Conservation (phyloP, 2,329 filamentous ascomycete species). For the Microdochium bolleyi region DNA sequence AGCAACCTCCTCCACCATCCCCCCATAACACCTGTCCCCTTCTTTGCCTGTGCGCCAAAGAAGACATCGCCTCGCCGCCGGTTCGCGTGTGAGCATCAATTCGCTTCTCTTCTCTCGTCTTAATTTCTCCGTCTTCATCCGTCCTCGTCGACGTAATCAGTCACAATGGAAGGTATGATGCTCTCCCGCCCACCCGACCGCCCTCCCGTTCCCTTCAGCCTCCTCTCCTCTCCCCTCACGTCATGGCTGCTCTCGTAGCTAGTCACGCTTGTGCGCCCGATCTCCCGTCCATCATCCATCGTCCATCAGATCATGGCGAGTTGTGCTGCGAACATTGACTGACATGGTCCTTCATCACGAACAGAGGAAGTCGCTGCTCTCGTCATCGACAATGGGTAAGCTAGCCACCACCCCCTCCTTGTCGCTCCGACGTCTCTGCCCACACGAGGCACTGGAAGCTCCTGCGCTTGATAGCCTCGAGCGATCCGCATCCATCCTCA, state of each 20-base stretch:
- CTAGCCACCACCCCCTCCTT: slow-evolving; percentile 27
- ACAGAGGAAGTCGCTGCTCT: slow-evolving; percentile 99
- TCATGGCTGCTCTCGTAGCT: slow-evolving; percentile 3
- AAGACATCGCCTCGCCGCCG: background rate
- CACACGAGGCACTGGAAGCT: background rate
- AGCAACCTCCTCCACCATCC: background rate
- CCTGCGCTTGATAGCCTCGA: background rate
- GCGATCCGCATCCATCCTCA: background rate
- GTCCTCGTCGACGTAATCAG: slow-evolving; percentile 32
- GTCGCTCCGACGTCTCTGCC: background rate
- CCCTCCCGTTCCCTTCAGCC: slow-evolving; percentile 8
- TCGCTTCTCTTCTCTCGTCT: slow-evolving; percentile 19
- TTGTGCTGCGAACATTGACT: slow-evolving; percentile 24
- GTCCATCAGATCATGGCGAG: slow-evolving; percentile 3
- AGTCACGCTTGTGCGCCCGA: slow-evolving; percentile 1
- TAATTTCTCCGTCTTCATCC: slow-evolving; percentile 16
- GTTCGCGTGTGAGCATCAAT: slow-evolving; percentile 1
- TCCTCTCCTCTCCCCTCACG: slow-evolving; percentile 6
- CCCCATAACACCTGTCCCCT: slow-evolving; percentile 1
- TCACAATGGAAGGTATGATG: slow-evolving; percentile 58
- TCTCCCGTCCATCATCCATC: too few species aligned
- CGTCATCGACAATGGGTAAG: slow-evolving; percentile 99
- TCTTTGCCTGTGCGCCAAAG: background rate
- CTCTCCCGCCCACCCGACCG: slow-evolving; percentile 18
- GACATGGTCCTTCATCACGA: slow-evolving; percentile 28